Conservation (phyloP, 768 basidiomycete species). For the Lepiota venenata region DNA sequence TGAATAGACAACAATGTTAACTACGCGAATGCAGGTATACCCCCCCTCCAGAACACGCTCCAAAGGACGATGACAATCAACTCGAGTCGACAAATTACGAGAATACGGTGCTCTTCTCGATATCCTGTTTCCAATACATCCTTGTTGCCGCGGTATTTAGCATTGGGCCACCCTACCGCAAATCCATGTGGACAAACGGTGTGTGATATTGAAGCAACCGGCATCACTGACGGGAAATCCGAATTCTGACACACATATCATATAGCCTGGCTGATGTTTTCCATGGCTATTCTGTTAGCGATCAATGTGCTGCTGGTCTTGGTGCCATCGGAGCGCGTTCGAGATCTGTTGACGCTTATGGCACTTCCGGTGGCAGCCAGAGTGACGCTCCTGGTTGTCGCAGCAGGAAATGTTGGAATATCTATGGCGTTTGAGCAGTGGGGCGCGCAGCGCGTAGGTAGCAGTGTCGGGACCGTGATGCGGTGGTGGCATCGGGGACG, state of each 20-base stretch:
- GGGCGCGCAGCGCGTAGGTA: constrained; percentile 57
- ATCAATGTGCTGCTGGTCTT: constrained; percentile 82
- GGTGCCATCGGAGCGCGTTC: constrained; percentile 57
- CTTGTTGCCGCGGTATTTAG: constrained; percentile 96
- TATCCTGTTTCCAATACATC: constrained; percentile 99
- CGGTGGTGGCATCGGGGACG: constrained; percentile 40
- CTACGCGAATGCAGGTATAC: constrained; percentile 57
- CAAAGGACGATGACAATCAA: constrained; percentile 57
- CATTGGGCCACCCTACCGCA: constrained; percentile 95
- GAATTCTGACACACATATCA: constrained; percentile 5
- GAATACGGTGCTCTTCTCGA: constrained; percentile 86
- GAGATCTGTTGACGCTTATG: constrained; percentile 72
- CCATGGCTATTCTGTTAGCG: constrained; percentile 59
- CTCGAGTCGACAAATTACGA: constrained; percentile 87
- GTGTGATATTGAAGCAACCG: constrained; percentile 21
- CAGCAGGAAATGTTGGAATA: constrained; percentile 63
- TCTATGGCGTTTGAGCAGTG: constrained; percentile 80
- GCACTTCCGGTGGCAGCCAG: constrained; percentile 67
- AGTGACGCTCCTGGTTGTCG: constrained; percentile 62
- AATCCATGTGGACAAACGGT: constrained; percentile 96
- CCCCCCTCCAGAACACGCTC: constrained; percentile 50
- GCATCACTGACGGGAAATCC: constrained; percentile 6
- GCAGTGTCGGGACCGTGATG: constrained; percentile 44
- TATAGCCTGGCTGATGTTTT: constrained; percentile 78
- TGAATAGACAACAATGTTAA: background rate